A percentile compares a stretch with the other conserved stretches of the same genome.
These are phyloP conservation scores for Fraxinus angustifolia DNA, from an alignment of 305 asterid species.

Conservation along the genomic window DNA sequence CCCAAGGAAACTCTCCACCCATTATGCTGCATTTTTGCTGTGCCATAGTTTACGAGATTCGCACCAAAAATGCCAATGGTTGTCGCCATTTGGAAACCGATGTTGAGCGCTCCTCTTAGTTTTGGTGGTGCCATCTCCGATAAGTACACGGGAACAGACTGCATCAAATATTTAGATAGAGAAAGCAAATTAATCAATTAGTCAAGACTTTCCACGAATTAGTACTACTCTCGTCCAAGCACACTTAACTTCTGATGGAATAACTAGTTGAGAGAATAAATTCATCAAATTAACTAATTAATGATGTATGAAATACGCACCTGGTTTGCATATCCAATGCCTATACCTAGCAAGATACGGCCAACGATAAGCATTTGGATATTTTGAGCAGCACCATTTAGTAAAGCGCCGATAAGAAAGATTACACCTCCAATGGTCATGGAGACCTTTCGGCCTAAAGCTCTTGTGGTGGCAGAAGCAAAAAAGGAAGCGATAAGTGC, in stretches of 20 bases:
- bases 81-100: conserved; percentile 61
- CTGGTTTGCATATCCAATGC: conserved; percentile 66
- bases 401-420: conserved; percentile 37
- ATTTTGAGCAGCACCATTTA: conserved; percentile 50
- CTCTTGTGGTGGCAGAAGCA: conserved; percentile 55
- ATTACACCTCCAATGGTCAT: conserved; percentile 52
- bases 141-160: conserved; percentile 64
- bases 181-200: neutral
- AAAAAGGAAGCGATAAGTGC: conserved; percentile 56
- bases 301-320: conserved; percentile 1
- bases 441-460: conserved; percentile 50
- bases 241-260: neutral
- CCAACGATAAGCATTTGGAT: conserved; percentile 58
- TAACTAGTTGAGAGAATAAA: neutral
- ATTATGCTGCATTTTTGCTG: conserved; percentile 36
- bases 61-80: conserved; percentile 58
- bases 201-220: neutral
- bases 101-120: conserved; percentile 61
- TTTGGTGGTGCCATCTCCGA: conserved; percentile 75
- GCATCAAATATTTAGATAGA: neutral
- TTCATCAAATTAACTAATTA: neutral
- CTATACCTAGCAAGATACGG: conserved; percentile 60
- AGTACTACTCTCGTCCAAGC: neutral
- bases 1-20: conserved; percentile 71
- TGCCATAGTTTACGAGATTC: conserved; percentile 53